phyloP scores from a whole-genome alignment of 345 rosid genomes.

The Microcos paniculata region DNA sequence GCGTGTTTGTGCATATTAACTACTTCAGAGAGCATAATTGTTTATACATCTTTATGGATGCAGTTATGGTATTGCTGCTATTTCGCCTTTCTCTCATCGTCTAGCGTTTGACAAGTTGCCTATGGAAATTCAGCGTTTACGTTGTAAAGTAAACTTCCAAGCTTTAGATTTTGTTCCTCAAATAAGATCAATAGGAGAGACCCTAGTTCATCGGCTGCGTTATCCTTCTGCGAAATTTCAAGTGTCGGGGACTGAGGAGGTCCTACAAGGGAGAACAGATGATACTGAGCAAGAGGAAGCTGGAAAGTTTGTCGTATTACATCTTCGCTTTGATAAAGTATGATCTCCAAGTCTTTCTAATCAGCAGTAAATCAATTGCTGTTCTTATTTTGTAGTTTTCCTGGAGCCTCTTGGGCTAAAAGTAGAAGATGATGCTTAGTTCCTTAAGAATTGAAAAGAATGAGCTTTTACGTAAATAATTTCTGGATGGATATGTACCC shows the following conservation, averaged over 20 bases:
- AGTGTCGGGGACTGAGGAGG: conserved; percentile 32
- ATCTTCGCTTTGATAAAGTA: conserved; percentile 98
- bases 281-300: conserved; percentile 39
- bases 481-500: not conserved
- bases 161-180: conserved; percentile 70
- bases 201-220: conserved; percentile 67
- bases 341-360: conserved; percentile 14
- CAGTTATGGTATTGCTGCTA: conserved; percentile 89
- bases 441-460: not conserved
- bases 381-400: not conserved
- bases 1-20: not conserved
- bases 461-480: not conserved
- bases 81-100: conserved; percentile 96
- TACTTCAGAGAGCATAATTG: not conserved
- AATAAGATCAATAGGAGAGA: conserved; percentile 57
- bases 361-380: not conserved
- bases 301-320: conserved; percentile 78
- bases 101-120: conserved; percentile 84
- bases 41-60: conserved; percentile 17
- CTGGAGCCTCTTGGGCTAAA: conserved; percentile 2
- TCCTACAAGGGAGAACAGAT: conserved; percentile 33
- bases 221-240: conserved; percentile 36
- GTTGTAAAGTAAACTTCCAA: conserved; percentile 95
- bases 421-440: conserved; percentile 4
- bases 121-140: conserved; percentile 61